Evolutionary conservation across 352 stramenopile species (phyloP), one percentile per base, ranked within the genome.

Genomic region (Salisapilia sapeloensis): DNA sequence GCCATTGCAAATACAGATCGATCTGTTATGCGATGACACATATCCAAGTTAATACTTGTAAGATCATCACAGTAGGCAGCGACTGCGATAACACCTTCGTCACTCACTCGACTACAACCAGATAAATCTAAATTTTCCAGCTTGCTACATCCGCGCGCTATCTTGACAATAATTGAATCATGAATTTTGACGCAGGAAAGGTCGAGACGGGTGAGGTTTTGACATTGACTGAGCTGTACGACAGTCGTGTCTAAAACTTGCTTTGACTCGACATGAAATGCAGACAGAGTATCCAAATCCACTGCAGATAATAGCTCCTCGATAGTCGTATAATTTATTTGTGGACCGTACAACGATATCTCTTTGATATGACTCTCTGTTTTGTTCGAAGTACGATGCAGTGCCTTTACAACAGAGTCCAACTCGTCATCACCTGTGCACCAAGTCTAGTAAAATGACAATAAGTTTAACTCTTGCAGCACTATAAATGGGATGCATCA

Each of bases 181-280:
- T 63, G 80, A 40, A 84, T 63, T 26, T 83, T 84, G 42, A 87
- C 75, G 40, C 71, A 87, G 42, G 74, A 55, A 15, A 87, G 40
- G 14, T 38, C 36, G 15, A 87, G 42, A 4, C 35, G 44, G 1
- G 33, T 46, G 3, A 84, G 50, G 24, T 45, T 27, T 6, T 19
- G 31, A 27, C 58, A 82, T 13, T 33, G 36, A 21, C 50, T 35
- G 24, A 87, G 47, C 3, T 50, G 31, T n/a, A 28, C 22, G 7
- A 87, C 48, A 10, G 56, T 48, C 0, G 37, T 21, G 33, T 80
- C 60, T 18, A 59, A 46, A 24, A 77, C 53, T 28, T 83, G 67
- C 49, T 77, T 87, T 24, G 67, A 84, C 44, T 87, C 71, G 30
- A 87, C 53, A 22, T 65, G 44, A 20, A 87, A 39, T 6, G 60